Conservation (phyloP, 108 stramenopile species). For the Aureococcus anophagefferens region DNA sequence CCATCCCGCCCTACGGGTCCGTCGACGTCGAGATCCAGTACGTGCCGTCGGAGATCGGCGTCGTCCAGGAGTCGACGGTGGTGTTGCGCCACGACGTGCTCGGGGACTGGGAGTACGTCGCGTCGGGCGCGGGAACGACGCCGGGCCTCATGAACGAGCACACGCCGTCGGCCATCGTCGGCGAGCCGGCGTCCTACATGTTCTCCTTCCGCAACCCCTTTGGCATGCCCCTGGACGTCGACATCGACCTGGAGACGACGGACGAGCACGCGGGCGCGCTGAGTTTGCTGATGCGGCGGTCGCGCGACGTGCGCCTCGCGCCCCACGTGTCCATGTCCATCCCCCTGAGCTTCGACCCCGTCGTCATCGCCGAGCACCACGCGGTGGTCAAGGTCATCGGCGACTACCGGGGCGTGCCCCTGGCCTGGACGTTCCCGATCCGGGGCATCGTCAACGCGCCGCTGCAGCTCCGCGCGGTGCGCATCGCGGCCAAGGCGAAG, state of each 20-base stretch:
- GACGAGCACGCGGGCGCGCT: slow-evolving; percentile 4
- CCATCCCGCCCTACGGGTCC: slow-evolving; percentile 30
- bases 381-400: slow-evolving; percentile 25
- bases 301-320: slow-evolving; percentile 18
- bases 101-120: slow-evolving; percentile 39
- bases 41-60: slow-evolving; percentile 28
- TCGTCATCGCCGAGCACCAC: slow-evolving; percentile 27
- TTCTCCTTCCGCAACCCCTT: slow-evolving; percentile 51
- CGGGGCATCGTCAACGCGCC: slow-evolving; percentile 39
- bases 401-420: slow-evolving; percentile 9
- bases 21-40: slow-evolving; percentile 19
- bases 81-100: slow-evolving; percentile 19
- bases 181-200: slow-evolving; percentile 15
- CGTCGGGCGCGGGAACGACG: slow-evolving; percentile 31
- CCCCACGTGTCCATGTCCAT: slow-evolving; percentile 34
- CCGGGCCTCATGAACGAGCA: slow-evolving; percentile 42
- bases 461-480: slow-evolving; percentile 3
- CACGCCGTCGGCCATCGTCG: slow-evolving; percentile 6
- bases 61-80: slow-evolving; percentile 19
- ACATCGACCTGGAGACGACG: slow-evolving; percentile 15
- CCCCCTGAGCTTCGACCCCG: slow-evolving; percentile 36
- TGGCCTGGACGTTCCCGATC: slow-evolving; percentile 39
- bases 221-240: slow-evolving; percentile 30
- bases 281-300: slow-evolving; percentile 22
- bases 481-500: slow-evolving; percentile 29